A percentile compares a stretch with the other conserved stretches of the same genome.
These are phyloP conservation scores for Cardamine chenopodiifolia DNA, from an alignment of 345 rosid species.

Conservation along the genomic window DNA sequence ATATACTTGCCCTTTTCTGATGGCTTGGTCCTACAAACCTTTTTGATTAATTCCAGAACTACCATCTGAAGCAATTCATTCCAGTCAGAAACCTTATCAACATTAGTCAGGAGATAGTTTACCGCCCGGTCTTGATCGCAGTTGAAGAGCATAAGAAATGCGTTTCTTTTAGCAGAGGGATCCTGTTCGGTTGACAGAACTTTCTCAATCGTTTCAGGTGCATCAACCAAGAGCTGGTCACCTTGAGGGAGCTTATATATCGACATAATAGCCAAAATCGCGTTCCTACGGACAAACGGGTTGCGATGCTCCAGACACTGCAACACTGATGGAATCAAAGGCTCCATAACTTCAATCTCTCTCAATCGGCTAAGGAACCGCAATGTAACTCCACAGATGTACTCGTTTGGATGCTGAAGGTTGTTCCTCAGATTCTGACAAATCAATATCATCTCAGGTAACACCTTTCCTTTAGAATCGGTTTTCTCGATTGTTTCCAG, in stretches of 20 bases:
- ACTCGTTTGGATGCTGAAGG: slow-evolving; percentile 96
- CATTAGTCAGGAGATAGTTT: slow-evolving; percentile 59
- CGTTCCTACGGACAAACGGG: slow-evolving; percentile 66
- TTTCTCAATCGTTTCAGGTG: slow-evolving; percentile 73
- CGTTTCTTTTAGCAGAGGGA: slow-evolving; percentile 67
- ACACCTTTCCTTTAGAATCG: slow-evolving; percentile 71
- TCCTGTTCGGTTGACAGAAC: slow-evolving; percentile 63
- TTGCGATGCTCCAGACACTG: slow-evolving; percentile 72
- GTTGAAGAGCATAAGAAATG: slow-evolving; percentile 72
- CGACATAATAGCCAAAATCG: slow-evolving; percentile 67
- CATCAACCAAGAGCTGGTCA: slow-evolving; percentile 69
- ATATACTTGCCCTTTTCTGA: slow-evolving; percentile 72
- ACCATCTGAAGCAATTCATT: slow-evolving; percentile 73
- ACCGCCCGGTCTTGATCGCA: slow-evolving; percentile 66
- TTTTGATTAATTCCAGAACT: slow-evolving; percentile 66
- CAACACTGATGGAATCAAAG: slow-evolving; percentile 66
- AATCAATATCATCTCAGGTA: slow-evolving; percentile 95
- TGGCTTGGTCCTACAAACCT: slow-evolving; percentile 64
- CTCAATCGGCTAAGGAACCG: slow-evolving; percentile 67
- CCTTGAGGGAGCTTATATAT: slow-evolving; percentile 78
- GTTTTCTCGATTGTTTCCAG: slow-evolving; percentile 90
- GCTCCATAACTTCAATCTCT: slow-evolving; percentile 59
- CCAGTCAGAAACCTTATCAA: slow-evolving; percentile 66
- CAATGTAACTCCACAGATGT: slow-evolving; percentile 84
- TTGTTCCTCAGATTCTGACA: slow-evolving; percentile 93